phyloP scores from a whole-genome alignment of 805 yeast genomes.

The Alloascoidea hylecoeti region DNA sequence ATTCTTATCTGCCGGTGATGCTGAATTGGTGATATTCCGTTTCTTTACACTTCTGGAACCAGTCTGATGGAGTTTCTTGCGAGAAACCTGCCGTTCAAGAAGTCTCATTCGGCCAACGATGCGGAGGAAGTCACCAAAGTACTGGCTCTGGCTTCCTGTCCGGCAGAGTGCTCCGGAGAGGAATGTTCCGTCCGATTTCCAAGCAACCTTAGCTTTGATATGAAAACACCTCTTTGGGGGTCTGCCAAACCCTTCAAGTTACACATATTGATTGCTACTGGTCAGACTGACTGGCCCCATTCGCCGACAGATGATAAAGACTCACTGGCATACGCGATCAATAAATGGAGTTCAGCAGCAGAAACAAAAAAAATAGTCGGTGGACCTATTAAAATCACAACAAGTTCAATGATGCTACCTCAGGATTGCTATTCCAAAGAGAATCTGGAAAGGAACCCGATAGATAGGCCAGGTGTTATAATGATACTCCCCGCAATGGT shows the following conservation, averaged over 20 bases:
- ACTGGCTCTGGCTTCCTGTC: slow-evolving; percentile 32
- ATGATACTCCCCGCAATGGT: not conserved
- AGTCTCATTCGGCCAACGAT: too few relatives aligned
- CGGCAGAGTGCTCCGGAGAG: slow-evolving; percentile 32
- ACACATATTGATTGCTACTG: slow-evolving; percentile 75
- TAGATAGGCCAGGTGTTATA: not conserved
- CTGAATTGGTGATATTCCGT: too few relatives aligned
- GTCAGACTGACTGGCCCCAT: slow-evolving; percentile 72
- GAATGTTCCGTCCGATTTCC: slow-evolving; percentile 43
- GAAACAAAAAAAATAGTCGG: not conserved
- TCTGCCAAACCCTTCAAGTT: slow-evolving; percentile 55
- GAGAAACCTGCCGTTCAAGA: too few relatives aligned
- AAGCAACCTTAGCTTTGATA: slow-evolving; percentile 28
- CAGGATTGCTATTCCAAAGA: not conserved
- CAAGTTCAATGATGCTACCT: not conserved
- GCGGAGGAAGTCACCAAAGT: slow-evolving; percentile 20
- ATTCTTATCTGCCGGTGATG: too few relatives aligned
- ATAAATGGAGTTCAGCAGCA: slow-evolving; percentile 10
- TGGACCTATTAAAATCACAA: not conserved
- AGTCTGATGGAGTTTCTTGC: too few relatives aligned
- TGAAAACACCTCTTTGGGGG: slow-evolving; percentile 41
- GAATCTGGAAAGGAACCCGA: not conserved
- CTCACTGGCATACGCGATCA: slow-evolving; percentile 31
- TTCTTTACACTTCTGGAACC: too few relatives aligned
- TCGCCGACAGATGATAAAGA: slow-evolving; percentile 41